These are phyloP conservation scores for Monotropa hypopitys DNA, from an alignment of 179 eudicot species.

Conservation along the genomic window DNA sequence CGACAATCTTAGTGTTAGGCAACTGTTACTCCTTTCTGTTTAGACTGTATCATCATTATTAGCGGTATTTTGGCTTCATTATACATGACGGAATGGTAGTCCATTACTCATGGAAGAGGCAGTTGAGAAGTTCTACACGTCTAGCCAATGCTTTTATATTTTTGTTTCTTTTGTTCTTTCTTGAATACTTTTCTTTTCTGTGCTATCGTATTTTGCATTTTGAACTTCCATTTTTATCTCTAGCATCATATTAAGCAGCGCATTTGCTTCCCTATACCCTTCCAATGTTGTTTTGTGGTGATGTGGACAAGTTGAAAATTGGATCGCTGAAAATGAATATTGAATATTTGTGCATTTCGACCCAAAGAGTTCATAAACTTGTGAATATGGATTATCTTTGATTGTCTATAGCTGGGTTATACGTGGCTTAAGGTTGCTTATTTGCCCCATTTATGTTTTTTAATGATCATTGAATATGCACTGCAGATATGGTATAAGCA, in stretches of 20 bases:
- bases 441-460: neutral
- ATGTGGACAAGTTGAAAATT: neutral
- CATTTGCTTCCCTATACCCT: neutral
- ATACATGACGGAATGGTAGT: neutral
- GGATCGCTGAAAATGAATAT: neutral
- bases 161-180: neutral
- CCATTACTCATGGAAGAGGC: neutral
- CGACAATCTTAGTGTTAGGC: neutral
- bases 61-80: neutral
- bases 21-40: neutral
- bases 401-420: neutral
- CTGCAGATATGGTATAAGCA: slow-evolving; percentile 53
- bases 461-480: neutral
- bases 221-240: neutral
- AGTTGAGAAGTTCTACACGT: neutral
- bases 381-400: neutral
- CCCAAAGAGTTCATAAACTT: neutral
- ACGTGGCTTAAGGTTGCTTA: neutral
- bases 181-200: neutral
- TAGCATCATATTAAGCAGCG: neutral
- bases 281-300: neutral
- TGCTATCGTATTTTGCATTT: neutral
- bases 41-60: neutral
- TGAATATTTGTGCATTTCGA: neutral
- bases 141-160: neutral